Evolutionary conservation across 163 green algal genomes (phyloP), one percentile per base, ranked within the genome.

Genomic region (Volvox carteri): DNA sequence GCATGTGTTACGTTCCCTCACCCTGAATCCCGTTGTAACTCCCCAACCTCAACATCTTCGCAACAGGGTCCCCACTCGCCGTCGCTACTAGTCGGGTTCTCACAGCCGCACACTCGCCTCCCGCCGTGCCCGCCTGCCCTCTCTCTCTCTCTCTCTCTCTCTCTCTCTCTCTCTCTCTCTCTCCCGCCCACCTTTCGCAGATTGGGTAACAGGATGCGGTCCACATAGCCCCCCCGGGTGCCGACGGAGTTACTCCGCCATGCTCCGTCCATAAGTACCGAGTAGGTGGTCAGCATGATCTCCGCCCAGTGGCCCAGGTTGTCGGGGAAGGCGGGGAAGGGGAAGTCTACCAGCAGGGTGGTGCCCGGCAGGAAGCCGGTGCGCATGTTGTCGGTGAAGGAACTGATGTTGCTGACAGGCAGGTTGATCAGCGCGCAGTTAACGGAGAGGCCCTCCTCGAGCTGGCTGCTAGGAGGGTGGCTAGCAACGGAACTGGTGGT

Each of bases 281-380:
- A 94, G 86, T 95, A 95, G 1, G 95, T 70, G 14, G 95, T 95
- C 52, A 96, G 83, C 85, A 98, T 91, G 41, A 95, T 79, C 91
- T 98, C 96, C 9, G 92, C 89, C 96, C 96, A 98, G 90, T 97
- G 94, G 9, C 95, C 96, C 68, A 97, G 84, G 91, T 98, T 96
- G 73, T 96, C 91, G 0, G 94, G 89, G 76, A 94, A 96, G 35
- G 92, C 90, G 21, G 94, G 89, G 86, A 97, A 97, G 4, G 95
- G 92, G 54, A 96, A 96, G 88, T 97, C 95, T 2, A 98, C 50
- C 48, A 95, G 90, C 25, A 97, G 79, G 7, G 93, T 95, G 23
- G 94, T 94, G 65, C 96, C 96, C 3, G 86, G 86, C 73, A 97
- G 72, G 90, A 93, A 94, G 18, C 86, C 90, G 30, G 92, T 77